Base-by-base conservation (phyloP, 2,329 filamentous ascomycete species). In the Diaporthe sp. region DNA sequence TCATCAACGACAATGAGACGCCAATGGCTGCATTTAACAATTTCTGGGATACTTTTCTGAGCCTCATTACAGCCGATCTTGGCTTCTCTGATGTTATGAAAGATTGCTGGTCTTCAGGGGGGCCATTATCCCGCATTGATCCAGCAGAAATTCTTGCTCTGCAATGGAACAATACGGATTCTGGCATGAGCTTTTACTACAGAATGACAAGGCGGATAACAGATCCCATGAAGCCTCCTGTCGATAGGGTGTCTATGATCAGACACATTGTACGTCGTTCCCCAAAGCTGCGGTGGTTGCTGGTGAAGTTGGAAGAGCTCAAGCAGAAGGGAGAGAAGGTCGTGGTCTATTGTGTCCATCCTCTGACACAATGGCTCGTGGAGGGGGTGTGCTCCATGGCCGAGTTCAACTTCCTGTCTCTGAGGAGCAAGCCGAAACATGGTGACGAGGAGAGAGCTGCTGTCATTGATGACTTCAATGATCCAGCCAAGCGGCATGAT, bases 141-240 rank as follows among this genome's bases (percentile, higher is more conserved):
- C 28, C 28, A 28, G 28, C 2, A 28, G 28, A 28, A 28, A 28
- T 28, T 28, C 28, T 28, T 28, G 28, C 28, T 28, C 28, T 28
- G 28, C 28, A 28, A 28, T 28, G 28, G 1, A 51, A 22, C 2
- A 61, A 74, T 17, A 60, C 28, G 22, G 73, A 72, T 34, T 10
- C 28, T 13, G 73, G 73, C 13, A 55, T 75, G 58, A 62, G 55
- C 13, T 75, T 72, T 37, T 75, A 72, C 6, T 72, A 72, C 42
- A 22, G 22, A 0, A 42, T 73, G 28, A 73, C 72, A 7, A 53
- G 60, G 25, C 9, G 25, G 2, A 17, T 17, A 3, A n/a, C 39
- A 22, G 67, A 75, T 34, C 46, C 67, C 28, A 28, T 28, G 28
- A 28, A 75, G 13, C n/a, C 73, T 10, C 58, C 73, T 19, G 2